Base-by-base conservation (phyloP, 2,329 filamentous ascomycete genomes). In the Chlorencoelia australis region DNA sequence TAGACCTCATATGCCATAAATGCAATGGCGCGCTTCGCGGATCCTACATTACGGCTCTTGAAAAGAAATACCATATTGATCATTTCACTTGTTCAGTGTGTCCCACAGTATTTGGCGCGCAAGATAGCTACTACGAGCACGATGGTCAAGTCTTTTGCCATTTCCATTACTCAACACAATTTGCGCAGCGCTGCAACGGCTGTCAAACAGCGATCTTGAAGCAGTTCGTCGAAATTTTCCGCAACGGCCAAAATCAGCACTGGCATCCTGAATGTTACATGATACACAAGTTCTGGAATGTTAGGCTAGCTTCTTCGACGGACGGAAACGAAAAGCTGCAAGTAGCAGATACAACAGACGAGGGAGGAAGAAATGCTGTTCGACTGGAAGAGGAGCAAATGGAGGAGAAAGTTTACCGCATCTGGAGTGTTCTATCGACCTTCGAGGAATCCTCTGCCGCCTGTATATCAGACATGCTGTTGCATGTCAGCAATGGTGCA, bases 261-360 rank as follows among this genome's bases (percentile, higher is more conserved):
- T 98, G 91, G 91, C 91, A 98, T 57, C 91, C 91, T 2, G 91
- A 98, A 62, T 98, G 91, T 61, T 98, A 98, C 62, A 98, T 98
- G 91, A 98, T 98, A 45, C 91, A 98, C 65, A 98, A 98, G 56
- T 98, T 96, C 62, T 98, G 91, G 91, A 98, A 96, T 57, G 91
- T 98, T 41, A 79, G 91, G 34, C 68, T 98, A 24, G 56, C 56
- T 18, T 54, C 51, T 6, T 44, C 59, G 14, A 56, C 61, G n/a
- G 62, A 69, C 35, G 56, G 59, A 8, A 64, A 68, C 35, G 69
- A 75, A 36, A 15, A 42, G 11, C 47, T 43, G 7, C 33, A 42
- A 20, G 15, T 50, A 21, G 68, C 73, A 34, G 61, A 63, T 26
- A 68, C 78, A 46, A 77, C 77, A 9, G 75, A 71, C 24, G 70